A percentile compares a stretch with the other conserved stretches of the same genome.
These are phyloP conservation scores for Stagonosporopsis vannaccii DNA, from an alignment of 2,329 filamentous ascomycete genomes.

Conservation along the genomic window DNA sequence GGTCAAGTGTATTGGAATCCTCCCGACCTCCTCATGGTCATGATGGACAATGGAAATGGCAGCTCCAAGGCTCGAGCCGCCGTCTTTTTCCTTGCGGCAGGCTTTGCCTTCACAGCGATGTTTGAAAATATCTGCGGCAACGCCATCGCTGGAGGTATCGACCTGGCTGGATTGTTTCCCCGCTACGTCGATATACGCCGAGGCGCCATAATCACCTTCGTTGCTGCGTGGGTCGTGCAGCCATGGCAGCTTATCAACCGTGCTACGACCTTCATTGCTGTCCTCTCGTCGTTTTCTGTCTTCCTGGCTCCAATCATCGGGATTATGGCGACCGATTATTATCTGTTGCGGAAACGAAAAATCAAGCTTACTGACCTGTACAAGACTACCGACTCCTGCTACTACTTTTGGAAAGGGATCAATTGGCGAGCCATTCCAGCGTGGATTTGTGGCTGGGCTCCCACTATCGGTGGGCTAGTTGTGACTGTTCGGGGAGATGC, in stretches of 20 bases:
- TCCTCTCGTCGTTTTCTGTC: constrained; percentile 54
- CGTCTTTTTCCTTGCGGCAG: constrained; percentile 48
- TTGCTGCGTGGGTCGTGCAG: constrained; percentile 47
- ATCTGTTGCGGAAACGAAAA: constrained; percentile 44
- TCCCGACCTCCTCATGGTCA: constrained; percentile 54
- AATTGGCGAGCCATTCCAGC: constrained; percentile 55
- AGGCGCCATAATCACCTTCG: constrained; percentile 46
- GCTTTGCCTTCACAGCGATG: constrained; percentile 48
- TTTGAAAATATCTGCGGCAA: constrained; percentile 53
- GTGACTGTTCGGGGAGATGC: constrained; percentile 45
- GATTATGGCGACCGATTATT: constrained; percentile 51
- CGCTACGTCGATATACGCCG: constrained; percentile 46
- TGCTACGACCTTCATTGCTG: constrained; percentile 46
- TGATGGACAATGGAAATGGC: constrained; percentile 55
- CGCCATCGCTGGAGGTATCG: constrained; percentile 46
- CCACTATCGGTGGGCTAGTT: constrained; percentile 53
- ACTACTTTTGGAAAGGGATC: constrained; percentile 55
- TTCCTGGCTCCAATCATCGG: constrained; percentile 52
- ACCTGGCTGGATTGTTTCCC: constrained; percentile 45
- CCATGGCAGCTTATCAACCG: constrained; percentile 50
- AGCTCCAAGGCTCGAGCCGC: constrained; percentile 47
- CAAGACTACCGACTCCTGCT: constrained; percentile 44
- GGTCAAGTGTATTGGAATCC: constrained; percentile 51
- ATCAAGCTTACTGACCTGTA: constrained; percentile 51
- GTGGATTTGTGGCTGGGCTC: constrained; percentile 56